phyloP scores from a whole-genome alignment of 2,329 filamentous ascomycete species.

The Fusarium domesticum region DNA sequence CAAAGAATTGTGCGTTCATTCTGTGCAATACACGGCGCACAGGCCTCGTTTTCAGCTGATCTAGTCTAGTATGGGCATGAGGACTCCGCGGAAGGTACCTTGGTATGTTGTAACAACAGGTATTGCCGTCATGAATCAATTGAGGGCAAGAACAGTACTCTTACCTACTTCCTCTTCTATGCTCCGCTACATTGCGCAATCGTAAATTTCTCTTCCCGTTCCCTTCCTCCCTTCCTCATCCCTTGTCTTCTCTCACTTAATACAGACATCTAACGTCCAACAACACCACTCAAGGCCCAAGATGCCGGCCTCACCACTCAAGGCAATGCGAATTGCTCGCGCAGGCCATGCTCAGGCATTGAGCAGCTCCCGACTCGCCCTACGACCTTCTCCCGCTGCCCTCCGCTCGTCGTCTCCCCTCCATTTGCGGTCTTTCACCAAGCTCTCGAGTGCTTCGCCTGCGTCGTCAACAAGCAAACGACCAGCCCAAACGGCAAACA shows the following conservation, averaged over 20 bases:
- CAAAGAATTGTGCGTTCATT: no score
- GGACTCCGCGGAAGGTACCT: no score
- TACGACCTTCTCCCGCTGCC: conserved; percentile 8
- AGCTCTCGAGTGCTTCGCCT: conserved; percentile 18
- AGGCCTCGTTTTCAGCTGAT: no score
- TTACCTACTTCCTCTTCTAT: no score
- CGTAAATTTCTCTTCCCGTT: no score
- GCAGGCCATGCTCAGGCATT: conserved; percentile 12
- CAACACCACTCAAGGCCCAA: conserved; percentile 5
- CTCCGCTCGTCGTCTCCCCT: conserved; percentile 8
- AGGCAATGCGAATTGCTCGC: conserved; percentile 25
- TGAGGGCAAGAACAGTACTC: no score
- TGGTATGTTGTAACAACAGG: no score
- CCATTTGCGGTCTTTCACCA: conserved; percentile 21
- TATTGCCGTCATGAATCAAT: no score
- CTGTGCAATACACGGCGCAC: no score
- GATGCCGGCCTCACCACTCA: conserved; percentile 25
- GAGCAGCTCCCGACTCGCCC: conserved; percentile 13
- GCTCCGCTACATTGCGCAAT: no score
- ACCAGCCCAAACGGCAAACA: conserved; percentile 4
- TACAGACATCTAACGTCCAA: conserved; percentile 2
- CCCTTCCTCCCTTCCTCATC: conserved; percentile 1
- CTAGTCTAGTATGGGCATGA: no score
- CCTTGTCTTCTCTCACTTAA: conserved; percentile 1
- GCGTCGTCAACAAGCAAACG: conserved; percentile 8